Evolutionary conservation across 108 stramenopile species (phyloP).

Genomic region (Cylindrotheca closterium): DNA sequence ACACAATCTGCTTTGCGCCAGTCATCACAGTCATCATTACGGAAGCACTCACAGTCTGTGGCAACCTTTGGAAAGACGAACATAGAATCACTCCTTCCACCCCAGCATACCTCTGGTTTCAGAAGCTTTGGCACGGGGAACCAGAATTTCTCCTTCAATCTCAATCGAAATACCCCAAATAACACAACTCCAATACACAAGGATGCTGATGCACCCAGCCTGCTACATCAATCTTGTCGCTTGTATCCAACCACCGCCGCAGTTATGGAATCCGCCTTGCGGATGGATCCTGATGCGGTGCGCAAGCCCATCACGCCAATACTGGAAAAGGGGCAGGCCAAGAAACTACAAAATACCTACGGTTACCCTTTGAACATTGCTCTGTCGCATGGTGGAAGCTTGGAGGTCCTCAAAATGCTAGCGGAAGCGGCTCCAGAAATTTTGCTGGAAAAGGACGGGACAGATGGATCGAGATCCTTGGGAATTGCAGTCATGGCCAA

Average conservation of each 20-base stretch:
- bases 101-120: conserved; percentile 8
- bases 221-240: conserved; percentile 41
- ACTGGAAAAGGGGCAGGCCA: conserved; percentile 10
- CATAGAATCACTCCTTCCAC: conserved; percentile 20
- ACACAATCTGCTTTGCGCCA: conserved; percentile 23
- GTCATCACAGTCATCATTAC: conserved; percentile 22
- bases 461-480: conserved; percentile 23
- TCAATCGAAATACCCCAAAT: neutral
- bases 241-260: conserved; percentile 35
- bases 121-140: conserved; percentile 1
- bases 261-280: conserved; percentile 42
- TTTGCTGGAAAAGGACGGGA: conserved; percentile 35
- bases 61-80: neutral
- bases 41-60: conserved; percentile 12
- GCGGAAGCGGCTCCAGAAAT: conserved; percentile 41
- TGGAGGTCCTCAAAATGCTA: conserved; percentile 34
- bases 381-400: conserved; percentile 23
- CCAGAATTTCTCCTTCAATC: conserved; percentile 8
- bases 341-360: conserved; percentile 15
- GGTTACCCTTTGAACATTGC: conserved; percentile 47
- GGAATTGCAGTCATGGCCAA: conserved; percentile 29
- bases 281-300: conserved; percentile 35
- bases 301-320: conserved; percentile 27
- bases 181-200: conserved; percentile 3
- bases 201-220: conserved; percentile 4